Conservation (phyloP, 2,329 filamentous ascomycete genomes). For the Zasmidium cellare region DNA sequence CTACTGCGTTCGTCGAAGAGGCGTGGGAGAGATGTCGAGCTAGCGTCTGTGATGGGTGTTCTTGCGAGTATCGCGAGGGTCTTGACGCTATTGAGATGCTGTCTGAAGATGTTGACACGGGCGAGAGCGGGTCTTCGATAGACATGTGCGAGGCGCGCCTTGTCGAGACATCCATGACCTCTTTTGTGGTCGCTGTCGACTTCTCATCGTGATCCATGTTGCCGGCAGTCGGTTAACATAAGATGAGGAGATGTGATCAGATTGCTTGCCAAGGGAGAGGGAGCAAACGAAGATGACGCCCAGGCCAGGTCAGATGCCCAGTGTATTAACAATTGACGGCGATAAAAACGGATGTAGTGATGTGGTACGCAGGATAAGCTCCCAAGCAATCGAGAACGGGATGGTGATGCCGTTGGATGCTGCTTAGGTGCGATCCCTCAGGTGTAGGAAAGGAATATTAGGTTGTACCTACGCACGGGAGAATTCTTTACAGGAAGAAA, state of each 20-base stretch:
- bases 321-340: not conserved
- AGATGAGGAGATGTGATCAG: not conserved
- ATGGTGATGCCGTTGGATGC: not conserved
- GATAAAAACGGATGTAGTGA: not conserved
- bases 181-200: slow-evolving; percentile 5
- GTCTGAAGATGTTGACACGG: slow-evolving; percentile 24
- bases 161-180: slow-evolving; percentile 7
- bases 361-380: not conserved
- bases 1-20: slow-evolving; percentile 31
- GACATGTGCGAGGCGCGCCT: slow-evolving; percentile 27
- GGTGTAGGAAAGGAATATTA: not conserved
- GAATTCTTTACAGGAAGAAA: not conserved
- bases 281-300: not conserved
- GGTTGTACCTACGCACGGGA: not conserved
- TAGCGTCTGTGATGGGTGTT: slow-evolving; percentile 24
- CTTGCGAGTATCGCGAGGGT: slow-evolving; percentile 22
- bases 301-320: not conserved
- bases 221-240: not conserved
- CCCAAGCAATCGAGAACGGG: not conserved
- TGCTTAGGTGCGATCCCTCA: not conserved
- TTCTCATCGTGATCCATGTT: slow-evolving; percentile 17
- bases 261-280: not conserved
- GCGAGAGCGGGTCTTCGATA: slow-evolving; percentile 27
- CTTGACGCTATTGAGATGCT: slow-evolving; percentile 23
- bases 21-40: slow-evolving; percentile 29